Evolutionary conservation across 768 basidiomycete genomes (phyloP).

Genomic region (Collybiopsis luxurians): DNA sequence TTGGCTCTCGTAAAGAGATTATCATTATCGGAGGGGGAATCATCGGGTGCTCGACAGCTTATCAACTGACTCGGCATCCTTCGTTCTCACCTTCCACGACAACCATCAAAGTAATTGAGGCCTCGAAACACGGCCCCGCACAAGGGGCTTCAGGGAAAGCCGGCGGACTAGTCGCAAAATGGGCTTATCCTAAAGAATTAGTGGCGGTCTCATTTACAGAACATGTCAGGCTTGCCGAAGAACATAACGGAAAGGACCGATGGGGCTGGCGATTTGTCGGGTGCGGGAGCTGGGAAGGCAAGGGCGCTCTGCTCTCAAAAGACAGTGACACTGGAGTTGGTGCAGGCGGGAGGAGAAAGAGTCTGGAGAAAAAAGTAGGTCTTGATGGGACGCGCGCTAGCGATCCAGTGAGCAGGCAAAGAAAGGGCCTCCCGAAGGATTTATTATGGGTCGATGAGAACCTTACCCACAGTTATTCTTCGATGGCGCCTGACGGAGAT

Average conservation of each 20-base stretch:
- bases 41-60: slow-evolving; percentile 81
- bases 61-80: slow-evolving; percentile 67
- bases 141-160: slow-evolving; percentile 85
- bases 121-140: slow-evolving; percentile 62
- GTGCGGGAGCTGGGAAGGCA: slow-evolving; percentile 75
- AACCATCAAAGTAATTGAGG: slow-evolving; percentile 66
- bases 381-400: slow-evolving; percentile 26
- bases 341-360: slow-evolving; percentile 35
- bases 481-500: slow-evolving; percentile 51
- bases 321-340: slow-evolving; percentile 23
- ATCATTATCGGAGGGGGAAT: slow-evolving; percentile 86
- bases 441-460: slow-evolving; percentile 51
- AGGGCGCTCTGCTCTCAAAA: slow-evolving; percentile 34
- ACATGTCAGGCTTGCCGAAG: slow-evolving; percentile 68
- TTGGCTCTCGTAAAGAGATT: slow-evolving; percentile 35
- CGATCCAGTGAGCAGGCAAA: slow-evolving; percentile 18
- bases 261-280: slow-evolving; percentile 83
- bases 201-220: slow-evolving; percentile 71
- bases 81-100: slow-evolving; percentile 35
- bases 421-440: slow-evolving; percentile 46
- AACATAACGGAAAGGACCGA: slow-evolving; percentile 63
- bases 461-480: slow-evolving; percentile 59
- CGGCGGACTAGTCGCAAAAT: slow-evolving; percentile 80
- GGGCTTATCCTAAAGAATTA: slow-evolving; percentile 77
- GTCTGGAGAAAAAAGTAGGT: slow-evolving; percentile 55